phyloP scores from a whole-genome alignment of 345 rosid species.

The Cardiospermum halicacabum region DNA sequence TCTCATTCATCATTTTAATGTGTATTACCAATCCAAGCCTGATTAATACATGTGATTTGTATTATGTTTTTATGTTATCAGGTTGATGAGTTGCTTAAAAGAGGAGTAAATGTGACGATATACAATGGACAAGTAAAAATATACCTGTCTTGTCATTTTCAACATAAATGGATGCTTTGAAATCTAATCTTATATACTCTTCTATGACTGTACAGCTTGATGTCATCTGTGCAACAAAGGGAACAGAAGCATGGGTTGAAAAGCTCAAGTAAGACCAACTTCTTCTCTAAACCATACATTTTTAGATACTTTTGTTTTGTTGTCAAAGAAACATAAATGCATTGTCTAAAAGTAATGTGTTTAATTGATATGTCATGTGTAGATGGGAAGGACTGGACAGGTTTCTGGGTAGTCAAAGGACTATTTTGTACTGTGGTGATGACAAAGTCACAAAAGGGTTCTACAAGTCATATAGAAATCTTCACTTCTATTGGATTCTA shows the following conservation, averaged over 20 bases:
- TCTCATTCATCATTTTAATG: too few relatives aligned
- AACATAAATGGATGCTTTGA: too few relatives aligned
- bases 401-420: slow-evolving; percentile 42
- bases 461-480: slow-evolving; percentile 61
- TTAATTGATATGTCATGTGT: not conserved
- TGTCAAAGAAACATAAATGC: not conserved
- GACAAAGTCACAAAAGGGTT: slow-evolving; percentile 58
- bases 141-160: not conserved
- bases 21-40: too few relatives aligned
- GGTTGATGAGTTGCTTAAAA: slow-evolving; percentile 77
- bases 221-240: slow-evolving; percentile 77
- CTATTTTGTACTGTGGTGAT: slow-evolving; percentile 48
- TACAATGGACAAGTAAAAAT: slow-evolving; percentile 93
- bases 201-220: slow-evolving; percentile 49
- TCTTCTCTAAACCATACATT: too few relatives aligned
- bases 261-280: slow-evolving; percentile 62
- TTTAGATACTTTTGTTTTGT: too few relatives aligned
- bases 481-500: slow-evolving; percentile 87
- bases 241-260: slow-evolving; percentile 83
- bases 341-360: not conserved
- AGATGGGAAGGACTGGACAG: slow-evolving; percentile 73
- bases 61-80: not conserved
- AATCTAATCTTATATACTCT: not conserved
- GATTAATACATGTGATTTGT: too few relatives aligned
- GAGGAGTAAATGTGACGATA: slow-evolving; percentile 69